Evolutionary conservation across 164 flowering plant species (phyloP), one percentile per base, ranked within the genome.

Genomic region (Tinospora cordifolia): DNA sequence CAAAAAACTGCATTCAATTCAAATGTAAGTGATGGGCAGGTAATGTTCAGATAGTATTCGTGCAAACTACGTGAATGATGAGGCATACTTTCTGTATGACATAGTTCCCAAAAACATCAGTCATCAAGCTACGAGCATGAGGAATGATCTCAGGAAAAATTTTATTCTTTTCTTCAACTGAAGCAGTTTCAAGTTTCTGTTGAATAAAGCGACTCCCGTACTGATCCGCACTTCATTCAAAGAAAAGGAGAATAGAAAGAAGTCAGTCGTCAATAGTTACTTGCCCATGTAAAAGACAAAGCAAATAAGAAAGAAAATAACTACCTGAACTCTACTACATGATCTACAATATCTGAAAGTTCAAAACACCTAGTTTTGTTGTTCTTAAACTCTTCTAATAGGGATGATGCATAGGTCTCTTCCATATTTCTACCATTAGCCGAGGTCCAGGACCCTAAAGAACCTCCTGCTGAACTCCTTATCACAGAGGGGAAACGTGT

Each of bases 261-360:
- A 60, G 22, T 70, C 36, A 75, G 71, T 39, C 26, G 22, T 12
- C 12, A 8, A 60, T 17, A 14, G 21, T 49, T 65, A 26, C 14
- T 49, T 65, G 36, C 14, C 67, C 5, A 15, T 69, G 26, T 19
- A 74, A 24, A 73, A 71, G 22, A 62, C 9, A 65, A 65, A 54
- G 70, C 34, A 68, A 58, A 54, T 12, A 59, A 41, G 36, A 51
- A 63, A 54, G 17, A 4, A 47, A 13, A 70, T 5, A 57, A 66
- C 69, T 80, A 90, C 98, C 98, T 91, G 84, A 94, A 90, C 74
- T 94, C 95, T 83, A 92, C 83, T 24, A 92, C 88, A 82, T 90
- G 92, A 65, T 75, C 91, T 75, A 72, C 79, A 78, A 94, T 84
- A 38, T 94, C 97, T 6, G 89, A 80, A 34, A 94, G 88, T 73